phyloP scores from a whole-genome alignment of 371 early-diverging fungal genomes.

The Syncephalastrum monosporum region DNA sequence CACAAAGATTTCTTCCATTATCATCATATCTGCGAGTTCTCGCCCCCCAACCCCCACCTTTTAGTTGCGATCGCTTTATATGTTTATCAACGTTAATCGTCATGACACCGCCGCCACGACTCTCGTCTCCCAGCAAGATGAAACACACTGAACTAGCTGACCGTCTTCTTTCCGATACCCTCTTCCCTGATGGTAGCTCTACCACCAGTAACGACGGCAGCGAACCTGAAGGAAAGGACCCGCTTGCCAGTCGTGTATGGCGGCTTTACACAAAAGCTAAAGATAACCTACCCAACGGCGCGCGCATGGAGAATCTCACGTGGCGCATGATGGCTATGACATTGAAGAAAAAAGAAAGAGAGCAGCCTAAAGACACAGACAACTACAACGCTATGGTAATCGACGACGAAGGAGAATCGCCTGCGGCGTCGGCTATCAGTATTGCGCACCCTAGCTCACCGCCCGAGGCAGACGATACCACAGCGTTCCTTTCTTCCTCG shows the following conservation, averaged over 20 bases:
- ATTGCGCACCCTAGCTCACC: not conserved
- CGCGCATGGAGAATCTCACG: conserved; percentile 56
- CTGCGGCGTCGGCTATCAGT: not conserved
- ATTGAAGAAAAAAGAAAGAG: conserved; percentile 30
- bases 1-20: too few species aligned
- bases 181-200: too few species aligned
- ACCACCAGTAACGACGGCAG: too few species aligned
- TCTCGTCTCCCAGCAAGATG: too few species aligned
- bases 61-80: too few species aligned
- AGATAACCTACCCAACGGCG: conserved; percentile 51
- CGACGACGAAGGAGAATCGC: not conserved
- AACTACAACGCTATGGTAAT: not conserved
- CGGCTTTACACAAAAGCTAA: conserved; percentile 60
- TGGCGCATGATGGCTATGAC: conserved; percentile 64
- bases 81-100: too few species aligned
- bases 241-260: conserved; percentile 55
- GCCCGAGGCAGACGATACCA: conserved; percentile 22
- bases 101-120: too few species aligned
- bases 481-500: conserved; percentile 20
- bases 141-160: too few species aligned
- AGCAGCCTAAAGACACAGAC: not conserved
- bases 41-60: too few species aligned
- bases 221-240: conserved; percentile 21
- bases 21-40: too few species aligned
- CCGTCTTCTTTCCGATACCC: too few species aligned